Evolutionary conservation across 805 yeast genomes (phyloP), one percentile per base, ranked within the genome.

Genomic region (Wickerhamomyces kurtzmanii): DNA sequence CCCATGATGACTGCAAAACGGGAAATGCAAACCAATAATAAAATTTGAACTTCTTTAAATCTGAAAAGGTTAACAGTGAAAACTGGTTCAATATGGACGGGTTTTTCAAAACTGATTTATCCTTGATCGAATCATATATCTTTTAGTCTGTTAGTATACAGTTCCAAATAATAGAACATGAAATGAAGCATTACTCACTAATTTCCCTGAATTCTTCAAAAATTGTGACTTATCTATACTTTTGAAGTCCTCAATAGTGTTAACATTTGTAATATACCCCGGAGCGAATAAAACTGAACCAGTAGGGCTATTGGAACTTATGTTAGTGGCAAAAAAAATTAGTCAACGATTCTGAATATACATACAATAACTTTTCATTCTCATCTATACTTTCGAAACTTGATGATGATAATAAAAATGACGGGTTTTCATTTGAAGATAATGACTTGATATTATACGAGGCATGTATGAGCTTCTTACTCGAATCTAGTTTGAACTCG

Each of bases 1-100:
- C 26, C 84, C 85, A 79, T 9, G 56, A 57, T 7, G 73, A 53
- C 22, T 62, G 61, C 19, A 84, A 49, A 2, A 70, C 55, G 0
- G 98, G 96, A 37, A 73, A 74, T 11, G 84, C 79, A 38, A 83
- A 68, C 98, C 99, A 93, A 53, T 91, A 87, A 45, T 70, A 80
- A 47, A 80, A 89, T 44, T 69, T 75, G 58, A 81, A 87, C 54
- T 81, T 84, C 51, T 91, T 91, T 47, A 91, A 65, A 51, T 91
- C 98, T 1, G 94, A 80, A 55, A 76, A 91, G 23, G 86, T 65
- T 17, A 87, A 56, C 2, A 82, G 40, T 5, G 56, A 52, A 37
- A 78, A 75, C 7, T 47, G 39, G 10, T 57, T 42, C 17, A 75
- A 47, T 5, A 52, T 15, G 0, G 58, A 42, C 0, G 78, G 74